A percentile compares a stretch with the other conserved stretches of the same genome.
Conservation (phyloP, 352 stramenopile species). For the Ochromonadaceae sp. region DNA sequence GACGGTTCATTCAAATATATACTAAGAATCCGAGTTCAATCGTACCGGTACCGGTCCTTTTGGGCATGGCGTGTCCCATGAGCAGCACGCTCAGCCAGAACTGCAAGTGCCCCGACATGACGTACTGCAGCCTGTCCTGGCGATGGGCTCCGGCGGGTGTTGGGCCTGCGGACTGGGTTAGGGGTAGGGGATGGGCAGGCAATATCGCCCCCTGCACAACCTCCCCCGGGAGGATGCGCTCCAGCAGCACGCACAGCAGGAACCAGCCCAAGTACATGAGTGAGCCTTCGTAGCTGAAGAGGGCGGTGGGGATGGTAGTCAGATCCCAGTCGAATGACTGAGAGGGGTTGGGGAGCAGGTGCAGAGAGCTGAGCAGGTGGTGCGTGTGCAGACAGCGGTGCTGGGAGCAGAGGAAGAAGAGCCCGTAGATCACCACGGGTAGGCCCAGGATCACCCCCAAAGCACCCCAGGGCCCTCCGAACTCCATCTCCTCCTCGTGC, state of each 20-base stretch:
- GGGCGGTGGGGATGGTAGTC: conserved; percentile 1
- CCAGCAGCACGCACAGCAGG: conserved; percentile 51
- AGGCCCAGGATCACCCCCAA: conserved; percentile 45
- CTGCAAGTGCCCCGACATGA: conserved; percentile 58
- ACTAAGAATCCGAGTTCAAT: too few relatives aligned
- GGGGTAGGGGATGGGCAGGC: conserved; percentile 33
- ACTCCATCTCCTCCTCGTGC: too few relatives aligned
- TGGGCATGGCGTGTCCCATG: conserved; percentile 25
- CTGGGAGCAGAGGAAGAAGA: conserved; percentile 31
- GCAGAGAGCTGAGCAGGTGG: not conserved
- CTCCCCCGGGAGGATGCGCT: conserved; percentile 47
- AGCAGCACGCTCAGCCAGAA: conserved; percentile 55
- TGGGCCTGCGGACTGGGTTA: conserved; percentile 15
- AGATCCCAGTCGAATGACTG: conserved; percentile 10
- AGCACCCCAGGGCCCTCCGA: conserved; percentile 56
- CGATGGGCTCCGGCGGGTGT: conserved; percentile 1
- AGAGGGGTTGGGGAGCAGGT: not conserved
- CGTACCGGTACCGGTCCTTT: not conserved
- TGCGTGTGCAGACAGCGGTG: not conserved
- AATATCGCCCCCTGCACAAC: conserved; percentile 40
- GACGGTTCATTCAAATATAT: too few relatives aligned
- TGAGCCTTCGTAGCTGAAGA: conserved; percentile 23
- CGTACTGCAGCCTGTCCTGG: conserved; percentile 38
- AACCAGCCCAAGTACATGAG: conserved; percentile 44
- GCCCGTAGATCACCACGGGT: conserved; percentile 39